A percentile compares a stretch with the other conserved stretches of the same genome.
Conservation (phyloP, 345 rosid genomes). For the Pseudoturritis turrita region DNA sequence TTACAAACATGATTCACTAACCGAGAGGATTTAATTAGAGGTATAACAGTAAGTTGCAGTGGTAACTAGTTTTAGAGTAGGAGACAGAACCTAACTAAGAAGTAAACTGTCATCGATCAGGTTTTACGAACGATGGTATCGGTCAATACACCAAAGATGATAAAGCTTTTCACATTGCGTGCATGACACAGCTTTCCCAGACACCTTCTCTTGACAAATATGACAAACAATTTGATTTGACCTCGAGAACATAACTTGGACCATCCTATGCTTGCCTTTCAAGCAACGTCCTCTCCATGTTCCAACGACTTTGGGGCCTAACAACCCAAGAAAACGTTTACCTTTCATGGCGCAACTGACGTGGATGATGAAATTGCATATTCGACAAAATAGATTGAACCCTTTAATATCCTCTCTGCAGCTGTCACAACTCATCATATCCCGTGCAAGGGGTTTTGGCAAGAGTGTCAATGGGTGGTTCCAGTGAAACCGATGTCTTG, state of each 20-base stretch:
- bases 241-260: not conserved
- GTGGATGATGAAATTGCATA: not conserved
- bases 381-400: slow-evolving; percentile 2
- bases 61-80: too few relatives aligned
- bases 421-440: not conserved
- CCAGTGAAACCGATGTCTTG: not conserved
- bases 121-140: too few relatives aligned
- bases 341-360: not conserved
- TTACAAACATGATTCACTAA: too few relatives aligned
- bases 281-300: not conserved
- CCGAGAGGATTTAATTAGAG: too few relatives aligned
- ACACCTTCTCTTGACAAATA: not conserved
- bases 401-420: not conserved
- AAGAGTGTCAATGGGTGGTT: not conserved
- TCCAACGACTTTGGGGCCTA: not conserved
- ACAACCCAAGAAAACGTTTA: not conserved
- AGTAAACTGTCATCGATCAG: not conserved
- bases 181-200: not conserved
- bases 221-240: not conserved
- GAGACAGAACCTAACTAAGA: not conserved
- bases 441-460: not conserved
- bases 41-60: too few relatives aligned
- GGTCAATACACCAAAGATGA: not conserved
- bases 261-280: not conserved
- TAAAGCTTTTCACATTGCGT: not conserved